Base-by-base conservation (phyloP, 495 filamentous ascomycete species). In the Annulohypoxylon nitens region DNA sequence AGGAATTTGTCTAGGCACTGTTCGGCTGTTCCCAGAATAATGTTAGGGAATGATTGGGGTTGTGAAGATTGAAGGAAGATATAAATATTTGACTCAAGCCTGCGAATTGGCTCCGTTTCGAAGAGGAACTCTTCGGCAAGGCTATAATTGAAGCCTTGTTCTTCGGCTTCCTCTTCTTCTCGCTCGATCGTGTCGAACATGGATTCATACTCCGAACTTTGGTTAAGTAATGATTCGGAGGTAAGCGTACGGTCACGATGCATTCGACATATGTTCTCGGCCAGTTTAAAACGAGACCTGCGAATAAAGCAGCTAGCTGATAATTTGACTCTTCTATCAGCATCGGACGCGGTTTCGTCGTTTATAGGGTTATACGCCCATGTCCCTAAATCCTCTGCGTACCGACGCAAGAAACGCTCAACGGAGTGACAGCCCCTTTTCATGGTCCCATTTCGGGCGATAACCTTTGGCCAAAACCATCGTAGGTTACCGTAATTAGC, bases 121-220 rank as follows among this genome's bases (percentile, higher is more conserved):
- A 55, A 55, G 25, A 55, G 25, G 25, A 55, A 55, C 4, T 34
- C 51, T 18, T 55, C 30, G 7, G 51, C 51, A 8, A 55, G 20
- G 26, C 2, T 33, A 7, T 34, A 41, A 9, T 9, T 12, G 37
- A 41, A 41, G 10, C 12, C 12, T 11, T 9, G 37, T 41, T 41
- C 37, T 3, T 41, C 37, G 1, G 10, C 37, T 12, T 41, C 37
- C 12, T 41, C 37, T 12, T 41, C 7, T 41, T 41, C 37, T 36
- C 2, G 34, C 37, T 41, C 37, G 7, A 3, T 12, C 12, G 3
- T 12, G 10, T 41, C 37, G 9, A 41, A 41, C 37, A 12, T 3
- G 12, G 12, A 41, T 3, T 12, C 37, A 12, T 41, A 41, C 34
- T 41, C 37, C 37, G 7, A 41, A 3, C 3, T 12, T 7, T 41